Evolutionary conservation across 2,329 filamentous ascomycete species (phyloP).

Genomic region (Colletotrichum endophyticum): DNA sequence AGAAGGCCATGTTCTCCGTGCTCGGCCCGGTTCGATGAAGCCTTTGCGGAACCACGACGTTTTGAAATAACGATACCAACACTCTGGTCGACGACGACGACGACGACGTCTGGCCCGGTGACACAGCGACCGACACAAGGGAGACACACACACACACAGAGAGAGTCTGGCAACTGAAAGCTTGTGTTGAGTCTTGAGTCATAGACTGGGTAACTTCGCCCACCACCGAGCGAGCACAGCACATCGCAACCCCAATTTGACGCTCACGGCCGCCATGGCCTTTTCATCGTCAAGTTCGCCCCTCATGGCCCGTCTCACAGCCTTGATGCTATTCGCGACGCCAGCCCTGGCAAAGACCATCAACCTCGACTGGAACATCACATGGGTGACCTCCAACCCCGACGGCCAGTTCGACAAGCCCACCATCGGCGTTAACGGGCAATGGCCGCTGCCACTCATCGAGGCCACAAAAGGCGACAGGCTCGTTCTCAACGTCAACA

Average conservation of each 20-base stretch:
- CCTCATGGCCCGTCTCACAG: neutral
- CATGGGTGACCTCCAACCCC: slow-evolving; percentile 65
- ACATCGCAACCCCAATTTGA: neutral
- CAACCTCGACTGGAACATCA: slow-evolving; percentile 63
- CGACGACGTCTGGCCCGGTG: neutral
- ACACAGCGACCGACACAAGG: neutral
- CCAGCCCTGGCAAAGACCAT: slow-evolving; percentile 38
- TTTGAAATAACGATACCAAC: neutral
- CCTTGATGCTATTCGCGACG: neutral
- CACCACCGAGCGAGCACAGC: neutral
- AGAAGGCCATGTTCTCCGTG: slow-evolving; percentile 4
- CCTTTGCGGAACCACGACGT: neutral
- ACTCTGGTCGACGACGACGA: neutral
- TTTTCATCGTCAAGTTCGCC: neutral
- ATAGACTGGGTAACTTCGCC: neutral
- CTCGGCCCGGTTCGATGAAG: slow-evolving; percentile 11
- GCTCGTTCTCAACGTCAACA: slow-evolving; percentile 52
- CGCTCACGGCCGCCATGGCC: neutral
- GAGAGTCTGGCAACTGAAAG: neutral
- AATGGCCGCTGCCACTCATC: slow-evolving; percentile 68
- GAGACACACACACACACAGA: neutral
- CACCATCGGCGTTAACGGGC: slow-evolving; percentile 68
- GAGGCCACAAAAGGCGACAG: slow-evolving; percentile 59
- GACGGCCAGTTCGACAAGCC: slow-evolving; percentile 62
- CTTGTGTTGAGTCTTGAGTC: neutral